These are phyloP conservation scores for Ceratobasidium sp. DNA, from an alignment of 1,284 basidiomycete species.

Conservation along the genomic window DNA sequence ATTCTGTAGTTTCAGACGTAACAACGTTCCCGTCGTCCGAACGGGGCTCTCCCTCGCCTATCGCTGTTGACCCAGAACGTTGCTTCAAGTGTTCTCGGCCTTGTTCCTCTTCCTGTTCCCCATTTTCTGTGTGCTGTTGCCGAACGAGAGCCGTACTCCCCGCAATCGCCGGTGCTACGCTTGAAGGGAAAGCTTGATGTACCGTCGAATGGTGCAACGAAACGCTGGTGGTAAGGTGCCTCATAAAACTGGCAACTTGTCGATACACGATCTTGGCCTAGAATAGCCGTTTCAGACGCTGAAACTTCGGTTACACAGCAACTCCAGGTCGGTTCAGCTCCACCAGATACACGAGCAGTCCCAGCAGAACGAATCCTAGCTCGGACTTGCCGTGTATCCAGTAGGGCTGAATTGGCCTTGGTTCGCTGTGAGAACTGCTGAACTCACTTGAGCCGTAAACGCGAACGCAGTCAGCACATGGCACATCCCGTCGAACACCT, in stretches of 20 bases:
- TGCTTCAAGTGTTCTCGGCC: conserved; percentile 29
- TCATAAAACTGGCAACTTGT: conserved; percentile 36
- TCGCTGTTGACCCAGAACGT: conserved; percentile 33
- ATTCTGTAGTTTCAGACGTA: conserved; percentile 38
- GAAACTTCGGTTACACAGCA: background rate
- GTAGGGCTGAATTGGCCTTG: background rate
- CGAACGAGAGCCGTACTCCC: conserved; percentile 22
- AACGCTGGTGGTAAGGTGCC: conserved; percentile 35
- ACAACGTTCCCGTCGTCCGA: conserved; percentile 3
- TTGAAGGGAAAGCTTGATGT: conserved; percentile 33
- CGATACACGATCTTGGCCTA: conserved; percentile 38
- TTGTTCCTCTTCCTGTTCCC: background rate
- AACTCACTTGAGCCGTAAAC: conserved; percentile 53
- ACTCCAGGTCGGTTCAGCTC: too few relatives aligned
- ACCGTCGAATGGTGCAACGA: conserved; percentile 8
- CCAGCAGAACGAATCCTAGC: background rate
- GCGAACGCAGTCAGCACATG: conserved; percentile 60
- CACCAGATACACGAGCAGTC: background rate
- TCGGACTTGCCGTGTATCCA: background rate
- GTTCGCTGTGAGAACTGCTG: background rate
- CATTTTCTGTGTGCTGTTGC: background rate
- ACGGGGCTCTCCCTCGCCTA: background rate
- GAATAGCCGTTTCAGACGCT: background rate
- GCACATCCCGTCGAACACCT: conserved; percentile 65
- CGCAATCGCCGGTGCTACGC: background rate